A percentile compares a stretch with the other conserved stretches of the same genome.
Evolutionary conservation across 106 monocot genomes (phyloP).

Genomic region (Acorus calamus): DNA sequence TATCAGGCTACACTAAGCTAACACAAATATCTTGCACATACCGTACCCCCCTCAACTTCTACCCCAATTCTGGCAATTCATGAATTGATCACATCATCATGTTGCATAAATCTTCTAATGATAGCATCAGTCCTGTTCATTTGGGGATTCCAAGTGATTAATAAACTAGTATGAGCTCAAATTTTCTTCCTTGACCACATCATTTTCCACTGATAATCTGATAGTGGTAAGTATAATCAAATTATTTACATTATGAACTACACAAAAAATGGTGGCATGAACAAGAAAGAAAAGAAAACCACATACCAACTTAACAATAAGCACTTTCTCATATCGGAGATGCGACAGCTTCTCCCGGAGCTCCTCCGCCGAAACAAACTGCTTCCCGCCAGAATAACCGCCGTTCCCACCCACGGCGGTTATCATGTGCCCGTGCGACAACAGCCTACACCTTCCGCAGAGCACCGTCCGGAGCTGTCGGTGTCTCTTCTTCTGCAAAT

Average conservation of each 20-base stretch:
- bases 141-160: too few relatives aligned
- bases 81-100: too few relatives aligned
- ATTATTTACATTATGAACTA: not conserved
- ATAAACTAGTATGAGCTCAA: too few relatives aligned
- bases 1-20: too few relatives aligned
- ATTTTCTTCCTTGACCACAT: too few relatives aligned
- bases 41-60: too few relatives aligned
- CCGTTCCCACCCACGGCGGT: conserved; percentile 98
- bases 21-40: too few relatives aligned
- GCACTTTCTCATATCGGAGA: conserved; percentile 71
- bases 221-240: too few relatives aligned
- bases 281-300: not conserved
- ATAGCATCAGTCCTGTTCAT: too few relatives aligned
- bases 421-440: conserved; percentile 95
- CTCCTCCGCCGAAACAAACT: conserved; percentile 80
- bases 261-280: not conserved
- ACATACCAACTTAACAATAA: conserved; percentile 86
- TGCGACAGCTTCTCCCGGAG: conserved; percentile 83
- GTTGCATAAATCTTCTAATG: too few relatives aligned
- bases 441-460: conserved; percentile 76
- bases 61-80: too few relatives aligned
- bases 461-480: conserved; percentile 77
- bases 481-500: conserved; percentile 80
- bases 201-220: too few relatives aligned
- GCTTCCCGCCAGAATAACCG: conserved; percentile 91